A percentile compares a stretch with the other conserved stretches of the same genome.
These are phyloP conservation scores for Athelia psychrophila DNA, from an alignment of 1,284 basidiomycete species.

Conservation along the genomic window DNA sequence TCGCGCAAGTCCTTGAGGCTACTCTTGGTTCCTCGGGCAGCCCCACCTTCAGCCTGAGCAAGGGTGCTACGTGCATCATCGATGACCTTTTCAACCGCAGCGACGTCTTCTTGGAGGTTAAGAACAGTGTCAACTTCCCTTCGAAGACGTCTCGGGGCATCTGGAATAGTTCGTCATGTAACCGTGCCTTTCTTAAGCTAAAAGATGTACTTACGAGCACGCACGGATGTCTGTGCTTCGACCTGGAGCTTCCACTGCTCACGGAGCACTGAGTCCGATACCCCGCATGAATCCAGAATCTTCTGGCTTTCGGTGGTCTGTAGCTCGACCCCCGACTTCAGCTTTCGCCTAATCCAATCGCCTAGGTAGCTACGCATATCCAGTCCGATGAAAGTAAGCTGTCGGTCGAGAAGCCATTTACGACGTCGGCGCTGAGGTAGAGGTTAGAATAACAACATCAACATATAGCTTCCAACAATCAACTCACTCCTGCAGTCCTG, in stretches of 20 bases:
- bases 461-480: neutral
- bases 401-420: slow-evolving; percentile 26
- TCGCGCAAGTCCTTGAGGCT: neutral
- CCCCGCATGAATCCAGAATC: neutral
- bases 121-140: slow-evolving; percentile 12
- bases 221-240: slow-evolving; percentile 10
- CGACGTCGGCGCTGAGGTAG: slow-evolving; percentile 14
- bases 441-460: neutral
- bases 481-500: neutral
- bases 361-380: slow-evolving; percentile 15
- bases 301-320: neutral
- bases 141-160: slow-evolving; percentile 12
- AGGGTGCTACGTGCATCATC: slow-evolving; percentile 3
- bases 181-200: neutral
- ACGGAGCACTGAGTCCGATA: neutral
- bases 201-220: slow-evolving; percentile 11
- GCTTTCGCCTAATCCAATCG: slow-evolving; percentile 14
- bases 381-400: slow-evolving; percentile 14
- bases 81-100: slow-evolving; percentile 6
- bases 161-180: slow-evolving; percentile 6
- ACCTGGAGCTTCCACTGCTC: slow-evolving; percentile 12
- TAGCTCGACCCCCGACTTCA: neutral
- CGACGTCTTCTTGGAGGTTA: slow-evolving; percentile 11
- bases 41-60: neutral
- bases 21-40: neutral